Base-by-base conservation (phyloP, 2,329 filamentous ascomycete species). In the Cladophialophora chaetospira region DNA sequence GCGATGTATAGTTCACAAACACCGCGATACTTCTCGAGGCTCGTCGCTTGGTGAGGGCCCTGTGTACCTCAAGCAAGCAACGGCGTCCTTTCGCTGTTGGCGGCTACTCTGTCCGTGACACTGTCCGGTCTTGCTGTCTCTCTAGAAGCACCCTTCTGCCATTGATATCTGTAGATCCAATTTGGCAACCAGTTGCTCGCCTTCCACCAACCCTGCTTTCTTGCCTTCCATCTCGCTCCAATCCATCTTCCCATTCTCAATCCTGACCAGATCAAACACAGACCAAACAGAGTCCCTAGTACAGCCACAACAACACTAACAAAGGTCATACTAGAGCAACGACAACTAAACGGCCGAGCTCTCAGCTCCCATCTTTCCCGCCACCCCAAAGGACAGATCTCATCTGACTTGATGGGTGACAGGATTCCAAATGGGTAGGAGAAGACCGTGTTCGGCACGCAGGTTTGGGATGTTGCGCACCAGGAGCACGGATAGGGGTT, bases 221-320 rank as follows among this genome's bases (percentile, higher is more conserved):
- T 10, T 62, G 5, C 35, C 64, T 13, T 57, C 63, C 40, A 50
- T 53, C 38, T 53, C 53, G 56, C 46, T 21, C 29, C 38, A 11
- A 26, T 44, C 58, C 54, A 61, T 26, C 53, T 64, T 43, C 82
- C 85, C 68, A 92, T 87, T 54, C 87, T 84, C 45, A 91, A 80
- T 69, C 89, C 89, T 72, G 91, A 88, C 75, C 86, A 92, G 19
- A 91, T 87, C 9, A 91, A 71, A 0, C 84, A 62, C 0, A 83
- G 81, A 0, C 82, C 86, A 0, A 81, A 74, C 19, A 89, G 74
- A 10, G 70, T 73, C 5, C 65, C 62, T 3, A 70, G 5, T 15
- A 75, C 65, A 10, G 72, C 63, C 11, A 69, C 66, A 1, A 70
- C 36, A 10, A 68, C 66, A 15, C 71, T 71, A 15, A 77, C 40